Percentiles rank a stretch among this genome's conserved stretches.
phyloP scores from a whole-genome alignment of 495 filamentous ascomycete genomes.

The Aspergillus panamensis region DNA sequence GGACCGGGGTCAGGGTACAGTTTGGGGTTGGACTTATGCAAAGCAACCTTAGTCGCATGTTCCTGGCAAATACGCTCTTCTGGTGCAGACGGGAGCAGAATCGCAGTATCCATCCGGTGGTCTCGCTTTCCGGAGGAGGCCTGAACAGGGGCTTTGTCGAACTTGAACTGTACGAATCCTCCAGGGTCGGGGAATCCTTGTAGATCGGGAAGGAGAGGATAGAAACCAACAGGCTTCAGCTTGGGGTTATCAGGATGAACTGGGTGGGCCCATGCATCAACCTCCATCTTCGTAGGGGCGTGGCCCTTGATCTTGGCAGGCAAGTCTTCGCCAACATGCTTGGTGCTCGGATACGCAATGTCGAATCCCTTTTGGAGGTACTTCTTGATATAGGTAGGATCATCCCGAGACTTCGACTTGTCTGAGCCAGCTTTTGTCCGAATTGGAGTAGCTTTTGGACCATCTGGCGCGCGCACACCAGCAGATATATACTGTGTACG shows the following conservation, averaged over 20 bases:
- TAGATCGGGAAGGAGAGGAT: slow-evolving; percentile 83
- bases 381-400: slow-evolving; percentile 76
- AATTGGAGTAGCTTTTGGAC: slow-evolving; percentile 36
- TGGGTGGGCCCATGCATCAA: slow-evolving; percentile 67
- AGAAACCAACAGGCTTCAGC: slow-evolving; percentile 72
- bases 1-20: slow-evolving; percentile 57
- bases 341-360: slow-evolving; percentile 66
- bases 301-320: slow-evolving; percentile 51
- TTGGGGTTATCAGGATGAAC: slow-evolving; percentile 80
- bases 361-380: slow-evolving; percentile 84
- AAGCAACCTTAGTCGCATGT: slow-evolving; percentile 50
- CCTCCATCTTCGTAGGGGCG: slow-evolving; percentile 52
- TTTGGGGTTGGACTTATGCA: slow-evolving; percentile 60
- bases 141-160: slow-evolving; percentile 72
- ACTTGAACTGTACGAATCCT: slow-evolving; percentile 84
- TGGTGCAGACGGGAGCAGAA: slow-evolving; percentile 65
- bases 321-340: slow-evolving; percentile 53
- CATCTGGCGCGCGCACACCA: slow-evolving; percentile 45
- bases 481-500: slow-evolving; percentile 95
- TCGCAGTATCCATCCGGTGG: slow-evolving; percentile 70
- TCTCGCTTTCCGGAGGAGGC: slow-evolving; percentile 61
- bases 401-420: slow-evolving; percentile 57
- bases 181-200: slow-evolving; percentile 83
- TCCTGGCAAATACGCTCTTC: slow-evolving; percentile 45
- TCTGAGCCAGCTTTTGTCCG: slow-evolving; percentile 43